phyloP scores from a whole-genome alignment of 2,329 filamentous ascomycete species.

The Bipolaris cookei region DNA sequence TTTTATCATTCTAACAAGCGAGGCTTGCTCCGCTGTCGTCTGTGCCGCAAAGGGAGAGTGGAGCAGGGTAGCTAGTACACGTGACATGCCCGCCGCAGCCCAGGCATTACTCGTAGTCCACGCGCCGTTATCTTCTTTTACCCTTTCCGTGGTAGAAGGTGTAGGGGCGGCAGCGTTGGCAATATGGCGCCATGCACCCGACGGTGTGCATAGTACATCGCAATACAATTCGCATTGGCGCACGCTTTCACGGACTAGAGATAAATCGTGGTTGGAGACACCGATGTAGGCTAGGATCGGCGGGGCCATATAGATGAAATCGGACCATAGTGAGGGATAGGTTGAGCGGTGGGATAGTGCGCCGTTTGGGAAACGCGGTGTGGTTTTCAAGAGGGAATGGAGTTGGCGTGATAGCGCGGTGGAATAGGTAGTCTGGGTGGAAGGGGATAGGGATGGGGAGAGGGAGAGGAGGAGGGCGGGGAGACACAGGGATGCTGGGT shows the following conservation, averaged over 20 bases:
- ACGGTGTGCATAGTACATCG: slow-evolving; percentile 45
- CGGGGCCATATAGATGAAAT: slow-evolving; percentile 59
- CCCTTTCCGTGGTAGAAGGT: slow-evolving; percentile 6
- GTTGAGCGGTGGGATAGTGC: slow-evolving; percentile 57
- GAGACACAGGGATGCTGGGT: slow-evolving; percentile 56
- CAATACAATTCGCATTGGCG: slow-evolving; percentile 53
- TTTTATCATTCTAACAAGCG: slow-evolving; percentile 44
- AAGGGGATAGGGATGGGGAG: slow-evolving; percentile 37
- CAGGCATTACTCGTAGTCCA: slow-evolving; percentile 60
- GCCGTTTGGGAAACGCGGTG: slow-evolving; percentile 54
- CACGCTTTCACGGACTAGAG: slow-evolving; percentile 47
- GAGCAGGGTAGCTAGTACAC: slow-evolving; percentile 54
- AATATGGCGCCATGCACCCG: slow-evolving; percentile 57
- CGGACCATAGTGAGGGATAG: slow-evolving; percentile 56
- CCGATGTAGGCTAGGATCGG: slow-evolving; percentile 58
- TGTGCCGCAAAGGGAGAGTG: slow-evolving; percentile 33
- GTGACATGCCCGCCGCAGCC: slow-evolving; percentile 56
- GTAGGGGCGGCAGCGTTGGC: slow-evolving; percentile 45
- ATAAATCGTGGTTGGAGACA: slow-evolving; percentile 47
- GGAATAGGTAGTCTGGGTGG: slow-evolving; percentile 28
- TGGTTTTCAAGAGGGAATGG: slow-evolving; percentile 48
- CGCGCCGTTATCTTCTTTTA: slow-evolving; percentile 43
- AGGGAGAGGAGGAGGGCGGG: slow-evolving; percentile 54
- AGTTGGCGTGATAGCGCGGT: slow-evolving; percentile 48
- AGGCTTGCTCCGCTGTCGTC: slow-evolving; percentile 25